These are phyloP conservation scores for Leccinum obscurum DNA, from an alignment of 768 basidiomycete genomes.

Conservation along the genomic window DNA sequence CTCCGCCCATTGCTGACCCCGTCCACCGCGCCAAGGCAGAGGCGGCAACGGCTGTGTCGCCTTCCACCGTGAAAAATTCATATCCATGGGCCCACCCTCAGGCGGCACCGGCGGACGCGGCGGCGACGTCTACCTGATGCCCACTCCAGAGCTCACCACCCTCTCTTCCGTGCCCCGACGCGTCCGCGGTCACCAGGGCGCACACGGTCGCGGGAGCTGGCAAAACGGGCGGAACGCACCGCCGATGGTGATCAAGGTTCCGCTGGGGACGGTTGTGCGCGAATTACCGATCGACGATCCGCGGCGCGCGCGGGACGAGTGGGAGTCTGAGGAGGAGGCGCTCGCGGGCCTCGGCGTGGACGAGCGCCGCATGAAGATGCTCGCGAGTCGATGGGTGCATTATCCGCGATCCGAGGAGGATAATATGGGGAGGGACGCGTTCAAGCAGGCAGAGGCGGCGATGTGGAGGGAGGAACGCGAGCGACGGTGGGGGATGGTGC, in stretches of 20 bases:
- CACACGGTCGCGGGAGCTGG: conserved; percentile 82
- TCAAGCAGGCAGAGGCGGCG: conserved; percentile 67
- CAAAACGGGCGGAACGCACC: conserved; percentile 75
- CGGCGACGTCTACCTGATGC: conserved; percentile 82
- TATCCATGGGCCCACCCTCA: conserved; percentile 83
- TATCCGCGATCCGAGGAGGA: conserved; percentile 67
- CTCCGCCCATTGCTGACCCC: neutral
- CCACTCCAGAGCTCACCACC: conserved; percentile 75
- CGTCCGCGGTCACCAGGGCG: conserved; percentile 65
- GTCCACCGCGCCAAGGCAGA: conserved; percentile 49
- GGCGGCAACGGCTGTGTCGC: conserved; percentile 93
- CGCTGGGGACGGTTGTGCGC: conserved; percentile 85
- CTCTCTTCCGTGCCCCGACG: conserved; percentile 72
- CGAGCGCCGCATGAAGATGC: conserved; percentile 55
- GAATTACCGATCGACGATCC: conserved; percentile 70
- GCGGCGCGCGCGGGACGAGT: conserved; percentile 62
- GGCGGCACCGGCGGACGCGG: conserved; percentile 93
- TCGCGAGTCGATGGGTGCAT: conserved; percentile 74
- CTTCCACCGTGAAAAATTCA: conserved; percentile 88
- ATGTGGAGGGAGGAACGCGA: conserved; percentile 63
- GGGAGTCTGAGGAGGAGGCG: conserved; percentile 70
- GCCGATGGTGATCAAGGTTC: conserved; percentile 78
- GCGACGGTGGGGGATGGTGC: conserved; percentile 47
- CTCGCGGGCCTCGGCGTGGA: conserved; percentile 47
- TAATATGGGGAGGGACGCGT: conserved; percentile 63